Evolutionary conservation across 176 grass and related monocot species (phyloP), one percentile per base, ranked within the genome.

Genomic region (Avena atlantica): DNA sequence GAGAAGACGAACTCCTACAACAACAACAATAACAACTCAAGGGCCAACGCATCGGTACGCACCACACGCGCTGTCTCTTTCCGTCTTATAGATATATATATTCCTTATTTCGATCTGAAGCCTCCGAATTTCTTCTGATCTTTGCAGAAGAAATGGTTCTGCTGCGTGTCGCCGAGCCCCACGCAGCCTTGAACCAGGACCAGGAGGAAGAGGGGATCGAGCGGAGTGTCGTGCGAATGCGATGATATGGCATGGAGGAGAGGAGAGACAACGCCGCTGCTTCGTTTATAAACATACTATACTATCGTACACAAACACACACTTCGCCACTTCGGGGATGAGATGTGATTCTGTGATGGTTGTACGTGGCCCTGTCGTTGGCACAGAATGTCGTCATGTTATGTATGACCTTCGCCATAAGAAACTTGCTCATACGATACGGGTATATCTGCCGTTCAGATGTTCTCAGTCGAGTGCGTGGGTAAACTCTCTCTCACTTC

Each of bases 71-170:
- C 5, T 42, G 40, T 42, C 40, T 42, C 8, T 14, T 12, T 24
- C 29, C 17, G 53, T 61, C 78, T 25, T 16, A 5, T 12, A 45
- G 9, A 57, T 63, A 25, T 25, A 25, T 25, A 25, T 25, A n/a
- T 67, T 61, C 3, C 47, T 2, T 57, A 17, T 7, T 16, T 55
- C 14, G 4, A 13, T 6, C n/a, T 29, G 19, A 61, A 16, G 44
- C 1, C n/a, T 5, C 36, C 8, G 44, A 71, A 5, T 75, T 63
- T 62, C 76, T n/a, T 74, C 40, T 42, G 0, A 42, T 19, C 24
- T n/a, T 47, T 74, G 64, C 92, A 97, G 92, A 97, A 94, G 90
- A 97, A 92, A 86, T 97, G 94, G 94, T 93, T 97, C 81, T 94
- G 92, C 88, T 97, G 94, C 83, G 92, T 97, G 85, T 93, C 73